Evolutionary conservation across 257 asterid species (phyloP).

Genomic region (Nicotiana attenuata): DNA sequence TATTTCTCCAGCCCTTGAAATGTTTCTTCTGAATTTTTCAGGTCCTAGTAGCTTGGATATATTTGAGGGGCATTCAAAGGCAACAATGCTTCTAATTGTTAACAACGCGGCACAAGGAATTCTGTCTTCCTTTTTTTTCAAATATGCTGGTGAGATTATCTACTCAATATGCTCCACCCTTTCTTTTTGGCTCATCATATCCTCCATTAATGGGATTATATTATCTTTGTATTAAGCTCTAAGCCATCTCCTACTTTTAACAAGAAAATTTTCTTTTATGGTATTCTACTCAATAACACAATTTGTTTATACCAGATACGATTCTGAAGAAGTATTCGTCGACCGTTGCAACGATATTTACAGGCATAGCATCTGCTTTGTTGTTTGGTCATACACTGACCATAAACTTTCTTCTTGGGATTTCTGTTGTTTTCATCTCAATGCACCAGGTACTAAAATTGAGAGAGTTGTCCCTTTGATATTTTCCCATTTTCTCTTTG

Average conservation of each 20-base stretch:
- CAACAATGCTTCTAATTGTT: constrained; percentile 89
- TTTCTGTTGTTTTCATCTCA: constrained; percentile 94
- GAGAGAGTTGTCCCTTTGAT: not conserved
- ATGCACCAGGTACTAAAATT: constrained; percentile 90
- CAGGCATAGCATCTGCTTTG: constrained; percentile 95
- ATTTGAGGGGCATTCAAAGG: constrained; percentile 89
- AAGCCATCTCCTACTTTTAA: not conserved
- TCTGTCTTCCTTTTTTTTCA: constrained; percentile 93
- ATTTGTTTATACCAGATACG: constrained; percentile 41
- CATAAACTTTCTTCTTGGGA: constrained; percentile 86
- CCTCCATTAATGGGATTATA: not conserved
- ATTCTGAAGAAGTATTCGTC: constrained; percentile 98
- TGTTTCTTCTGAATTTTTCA: constrained; percentile 30
- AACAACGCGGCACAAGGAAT: constrained; percentile 99
- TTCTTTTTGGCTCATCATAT: not conserved
- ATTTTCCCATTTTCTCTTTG: not conserved
- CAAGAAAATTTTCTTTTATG: not conserved
- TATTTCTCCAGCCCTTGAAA: not conserved
- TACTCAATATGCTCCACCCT: not conserved
- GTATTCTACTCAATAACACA: not conserved
- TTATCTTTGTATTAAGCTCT: not conserved
- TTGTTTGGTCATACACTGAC: constrained; percentile 92
- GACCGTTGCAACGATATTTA: constrained; percentile 98
- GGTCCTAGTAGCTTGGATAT: constrained; percentile 91
- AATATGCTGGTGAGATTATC: constrained; percentile 80